A percentile compares a stretch with the other conserved stretches of the same genome.
phyloP scores from a whole-genome alignment of 495 filamentous ascomycete genomes.

The Sabuloglossum arenarium region DNA sequence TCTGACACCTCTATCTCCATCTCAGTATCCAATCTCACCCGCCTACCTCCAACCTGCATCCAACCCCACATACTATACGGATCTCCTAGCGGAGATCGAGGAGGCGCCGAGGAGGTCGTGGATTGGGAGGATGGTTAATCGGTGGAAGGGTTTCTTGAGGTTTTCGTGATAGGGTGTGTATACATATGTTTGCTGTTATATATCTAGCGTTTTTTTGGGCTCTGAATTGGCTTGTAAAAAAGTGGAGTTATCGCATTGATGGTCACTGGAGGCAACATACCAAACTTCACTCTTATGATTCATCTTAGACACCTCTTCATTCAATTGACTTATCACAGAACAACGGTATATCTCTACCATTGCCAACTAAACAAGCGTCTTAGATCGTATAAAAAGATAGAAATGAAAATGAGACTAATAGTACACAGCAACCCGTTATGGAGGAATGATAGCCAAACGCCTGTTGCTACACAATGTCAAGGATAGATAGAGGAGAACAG shows the following conservation, averaged over 20 bases:
- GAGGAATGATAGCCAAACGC: background rate
- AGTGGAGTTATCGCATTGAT: no score
- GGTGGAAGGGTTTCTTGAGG: constrained; percentile 41
- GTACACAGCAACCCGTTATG: background rate
- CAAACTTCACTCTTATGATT: no score
- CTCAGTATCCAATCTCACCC: constrained; percentile 43
- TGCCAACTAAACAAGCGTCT: no score
- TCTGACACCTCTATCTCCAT: constrained; percentile 9
- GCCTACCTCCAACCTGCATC: constrained; percentile 44
- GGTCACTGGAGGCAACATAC: no score
- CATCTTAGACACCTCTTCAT: no score
- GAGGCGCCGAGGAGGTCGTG: constrained; percentile 45
- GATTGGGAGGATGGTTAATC: constrained; percentile 31
- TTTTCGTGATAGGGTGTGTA: constrained; percentile 13
- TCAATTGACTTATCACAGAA: no score
- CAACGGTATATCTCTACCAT: no score
- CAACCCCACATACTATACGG: constrained; percentile 57
- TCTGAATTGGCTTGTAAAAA: no score
- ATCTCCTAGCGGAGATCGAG: constrained; percentile 49
- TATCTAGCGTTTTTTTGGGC: no score
- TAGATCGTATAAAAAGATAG: no score
- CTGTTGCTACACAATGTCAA: background rate
- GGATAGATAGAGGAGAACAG: background rate
- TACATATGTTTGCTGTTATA: background rate
- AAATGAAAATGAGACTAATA: background rate